Evolutionary conservation across 208 protist species (phyloP).

Genomic region (Leishmania arabica): DNA sequence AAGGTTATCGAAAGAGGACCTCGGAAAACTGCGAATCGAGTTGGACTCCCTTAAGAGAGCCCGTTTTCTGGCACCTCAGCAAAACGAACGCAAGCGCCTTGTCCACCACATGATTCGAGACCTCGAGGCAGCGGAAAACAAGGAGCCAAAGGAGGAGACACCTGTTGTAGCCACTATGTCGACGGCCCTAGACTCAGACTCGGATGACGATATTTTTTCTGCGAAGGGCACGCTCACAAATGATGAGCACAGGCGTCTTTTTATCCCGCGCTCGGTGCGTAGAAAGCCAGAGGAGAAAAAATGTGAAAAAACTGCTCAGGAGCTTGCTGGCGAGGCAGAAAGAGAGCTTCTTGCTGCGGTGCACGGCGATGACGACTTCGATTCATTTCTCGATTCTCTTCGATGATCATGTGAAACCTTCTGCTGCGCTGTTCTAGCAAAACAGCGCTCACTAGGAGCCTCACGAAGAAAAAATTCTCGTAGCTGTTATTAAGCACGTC

Average conservation of each 20-base stretch:
- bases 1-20: slow-evolving; percentile 49
- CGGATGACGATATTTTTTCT: slow-evolving; percentile 25
- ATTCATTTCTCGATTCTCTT: slow-evolving; percentile 65
- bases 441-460: neutral
- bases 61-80: slow-evolving; percentile 65
- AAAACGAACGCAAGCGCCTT: slow-evolving; percentile 69
- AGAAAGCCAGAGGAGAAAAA: slow-evolving; percentile 17
- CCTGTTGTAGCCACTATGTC: neutral
- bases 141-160: neutral
- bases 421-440: too few relatives aligned
- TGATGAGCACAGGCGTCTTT: slow-evolving; percentile 29
- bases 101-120: slow-evolving; percentile 57
- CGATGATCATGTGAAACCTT: neutral
- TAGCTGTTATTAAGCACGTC: too few relatives aligned
- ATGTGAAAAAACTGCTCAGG: slow-evolving; percentile 5
- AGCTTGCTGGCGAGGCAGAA: slow-evolving; percentile 49
- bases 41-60: slow-evolving; percentile 54
- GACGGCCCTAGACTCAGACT: slow-evolving; percentile 28
- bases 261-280: slow-evolving; percentile 23
- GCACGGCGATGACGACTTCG: slow-evolving; percentile 39
- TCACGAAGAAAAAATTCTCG: too few relatives aligned
- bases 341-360: slow-evolving; percentile 39
- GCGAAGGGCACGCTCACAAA: neutral
- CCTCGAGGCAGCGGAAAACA: slow-evolving; percentile 20
- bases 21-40: slow-evolving; percentile 54